Evolutionary conservation across 768 basidiomycete genomes (phyloP).

Genomic region (Boletus subcaerulescens): DNA sequence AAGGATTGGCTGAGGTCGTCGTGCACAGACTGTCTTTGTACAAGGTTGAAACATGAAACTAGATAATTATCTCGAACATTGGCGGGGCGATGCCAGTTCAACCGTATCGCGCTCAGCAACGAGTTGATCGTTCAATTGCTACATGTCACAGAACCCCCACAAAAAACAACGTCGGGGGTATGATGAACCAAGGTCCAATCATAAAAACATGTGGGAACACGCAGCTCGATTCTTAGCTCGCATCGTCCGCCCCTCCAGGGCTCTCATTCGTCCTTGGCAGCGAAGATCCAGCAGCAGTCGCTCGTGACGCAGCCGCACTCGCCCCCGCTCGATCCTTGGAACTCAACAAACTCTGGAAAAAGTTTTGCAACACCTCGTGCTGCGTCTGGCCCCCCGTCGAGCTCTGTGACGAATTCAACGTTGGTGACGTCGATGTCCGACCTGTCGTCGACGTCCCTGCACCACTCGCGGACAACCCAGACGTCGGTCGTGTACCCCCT

Average conservation of each 20-base stretch:
- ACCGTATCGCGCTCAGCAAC: too few species aligned
- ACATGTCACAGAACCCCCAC: too few species aligned
- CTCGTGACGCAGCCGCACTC: conserved; percentile 30
- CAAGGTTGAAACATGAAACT: too few species aligned
- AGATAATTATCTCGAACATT: too few species aligned
- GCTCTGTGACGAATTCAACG: conserved; percentile 37
- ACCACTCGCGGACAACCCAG: conserved; percentile 40
- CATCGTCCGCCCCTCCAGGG: conserved; percentile 40
- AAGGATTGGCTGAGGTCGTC: too few species aligned
- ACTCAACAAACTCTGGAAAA: conserved; percentile 80
- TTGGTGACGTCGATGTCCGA: conserved; percentile 40
- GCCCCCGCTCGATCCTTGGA: conserved; percentile 56
- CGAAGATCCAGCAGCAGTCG: conserved; percentile 8
- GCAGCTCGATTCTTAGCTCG: conserved; percentile 21
- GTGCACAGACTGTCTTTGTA: too few species aligned
- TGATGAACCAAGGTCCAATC: too few species aligned
- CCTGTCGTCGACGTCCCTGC: conserved; percentile 31
- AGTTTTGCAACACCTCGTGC: conserved; percentile 82
- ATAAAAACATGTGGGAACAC: too few species aligned
- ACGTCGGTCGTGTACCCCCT: conserved; percentile 24
- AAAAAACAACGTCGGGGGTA: too few species aligned
- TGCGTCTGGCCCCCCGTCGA: conserved; percentile 60
- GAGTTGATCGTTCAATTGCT: too few species aligned
- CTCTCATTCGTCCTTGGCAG: conserved; percentile 32
- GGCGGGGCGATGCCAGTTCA: too few species aligned